A percentile compares a stretch with the other conserved stretches of the same genome.
phyloP scores from a whole-genome alignment of 345 rosid species.

The Moricandia moricandioides region DNA sequence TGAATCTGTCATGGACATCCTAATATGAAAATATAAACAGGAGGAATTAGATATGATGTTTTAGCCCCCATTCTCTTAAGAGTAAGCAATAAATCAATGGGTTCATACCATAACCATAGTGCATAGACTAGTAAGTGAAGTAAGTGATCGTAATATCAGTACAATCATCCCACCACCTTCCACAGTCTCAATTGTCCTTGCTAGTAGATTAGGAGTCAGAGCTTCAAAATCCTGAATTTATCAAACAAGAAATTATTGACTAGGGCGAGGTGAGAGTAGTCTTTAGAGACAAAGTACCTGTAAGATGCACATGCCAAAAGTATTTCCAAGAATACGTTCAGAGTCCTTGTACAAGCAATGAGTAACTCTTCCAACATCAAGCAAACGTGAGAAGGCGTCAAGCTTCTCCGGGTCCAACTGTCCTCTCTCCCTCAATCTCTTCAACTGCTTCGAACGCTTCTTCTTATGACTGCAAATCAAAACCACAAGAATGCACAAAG shows the following conservation, averaged over 20 bases:
- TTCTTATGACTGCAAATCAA: conserved; percentile 69
- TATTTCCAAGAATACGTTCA: conserved; percentile 83
- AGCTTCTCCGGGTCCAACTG: conserved; percentile 86
- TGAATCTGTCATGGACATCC: conserved; percentile 97
- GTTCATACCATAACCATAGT: conserved; percentile 94
- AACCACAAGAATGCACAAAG: conserved; percentile 6
- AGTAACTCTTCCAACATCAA: conserved; percentile 82
- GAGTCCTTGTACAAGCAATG: conserved; percentile 90
- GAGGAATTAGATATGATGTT: background rate
- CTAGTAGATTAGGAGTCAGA: conserved; percentile 88
- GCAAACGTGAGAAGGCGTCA: conserved; percentile 85
- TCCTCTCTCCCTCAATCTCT: conserved; percentile 83
- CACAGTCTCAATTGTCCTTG: conserved; percentile 96
- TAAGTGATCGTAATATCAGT: conserved; percentile 73
- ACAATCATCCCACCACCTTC: conserved; percentile 93
- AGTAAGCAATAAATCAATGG: background rate
- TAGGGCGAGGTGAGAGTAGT: no score
- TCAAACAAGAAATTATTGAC: conserved; percentile 4
- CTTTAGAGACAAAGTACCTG: conserved; percentile 50
- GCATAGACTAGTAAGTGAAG: conserved; percentile 80
- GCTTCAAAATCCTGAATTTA: conserved; percentile 88
- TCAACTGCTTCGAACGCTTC: conserved; percentile 84
- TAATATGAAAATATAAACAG: conserved; percentile 40
- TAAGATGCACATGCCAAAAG: conserved; percentile 93
- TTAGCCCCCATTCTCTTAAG: background rate